Evolutionary conservation across 1,284 basidiomycete species (phyloP), one percentile per base, ranked within the genome.

Genomic region (Vanrija sp.): DNA sequence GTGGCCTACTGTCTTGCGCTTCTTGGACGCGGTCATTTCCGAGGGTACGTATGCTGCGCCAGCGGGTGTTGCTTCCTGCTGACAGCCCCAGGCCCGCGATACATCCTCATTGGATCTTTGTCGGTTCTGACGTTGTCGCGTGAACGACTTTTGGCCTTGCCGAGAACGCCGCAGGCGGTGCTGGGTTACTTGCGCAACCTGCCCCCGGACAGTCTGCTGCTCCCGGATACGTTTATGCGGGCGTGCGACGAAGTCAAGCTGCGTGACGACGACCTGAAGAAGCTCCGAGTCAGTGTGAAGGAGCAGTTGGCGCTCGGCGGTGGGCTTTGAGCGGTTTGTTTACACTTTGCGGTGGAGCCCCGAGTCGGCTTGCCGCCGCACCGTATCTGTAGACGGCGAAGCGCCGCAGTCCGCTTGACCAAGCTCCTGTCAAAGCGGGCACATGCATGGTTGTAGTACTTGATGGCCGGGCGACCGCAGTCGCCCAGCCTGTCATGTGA

Each of bases 1-100:
- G 0, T 80, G 82, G 49, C 85, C 87, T 2, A 87, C 87, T 55
- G 77, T 90, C 21, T 81, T 89, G 53, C 82, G 92, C 16, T 81
- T 92, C 5, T 91, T 91, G 86, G 93, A 97, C 69, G 76, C 93
- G 4, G 91, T 95, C 69, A 78, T 96, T 38, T 86, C 84, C 55
- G 91, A 94, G 77, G 91, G 89, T 90, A 63, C 54, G 70, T 53
- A 15, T 19, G 9, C 43, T 19, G 5, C 40, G 12, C 5, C 9
- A 1, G 34, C 14, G 14, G 2, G 4, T 34, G 2, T 29, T 19
- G n/a, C 2, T 28, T 54, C 29, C 2, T 28, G 53, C 29, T 15
- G 45, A 28, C 64, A 12, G 14, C 54, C 58, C 39, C 67, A 89
- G 91, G 91, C 5, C 80, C 90, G 3, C 82, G 86, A 0, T 91